phyloP scores from a whole-genome alignment of 257 asterid genomes.

The Primulina huaijiensis region DNA sequence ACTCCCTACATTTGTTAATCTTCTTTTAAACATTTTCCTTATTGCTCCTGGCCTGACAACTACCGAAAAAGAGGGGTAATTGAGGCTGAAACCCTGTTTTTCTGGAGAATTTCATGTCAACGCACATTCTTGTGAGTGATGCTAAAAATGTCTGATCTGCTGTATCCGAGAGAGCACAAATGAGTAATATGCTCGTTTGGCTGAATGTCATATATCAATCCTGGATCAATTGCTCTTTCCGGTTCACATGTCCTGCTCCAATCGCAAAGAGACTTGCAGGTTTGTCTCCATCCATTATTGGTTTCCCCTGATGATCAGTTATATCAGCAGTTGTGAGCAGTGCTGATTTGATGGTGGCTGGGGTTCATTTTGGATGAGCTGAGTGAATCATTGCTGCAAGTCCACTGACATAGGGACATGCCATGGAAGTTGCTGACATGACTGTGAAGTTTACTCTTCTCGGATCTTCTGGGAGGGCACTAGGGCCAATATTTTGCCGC shows the following conservation, averaged over 20 bases:
- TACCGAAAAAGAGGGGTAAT: conserved; percentile 74
- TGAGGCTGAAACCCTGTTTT: conserved; percentile 78
- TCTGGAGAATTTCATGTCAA: conserved; percentile 52
- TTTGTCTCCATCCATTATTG: conserved; percentile 67
- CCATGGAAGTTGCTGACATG: conserved; percentile 97
- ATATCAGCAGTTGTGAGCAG: conserved; percentile 86
- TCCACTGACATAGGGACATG: conserved; percentile 89
- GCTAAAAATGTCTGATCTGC: conserved; percentile 58
- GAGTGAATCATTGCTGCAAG: conserved; percentile 71
- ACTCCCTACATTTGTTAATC: conserved; percentile 64
- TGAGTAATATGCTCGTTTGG: conserved; percentile 66
- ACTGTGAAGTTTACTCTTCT: conserved; percentile 87
- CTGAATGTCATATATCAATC: conserved; percentile 65
- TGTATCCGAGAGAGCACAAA: conserved; percentile 65
- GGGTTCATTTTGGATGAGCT: conserved; percentile 74
- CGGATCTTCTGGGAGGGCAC: conserved; percentile 78
- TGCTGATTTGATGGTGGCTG: conserved; percentile 78
- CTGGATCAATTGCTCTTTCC: conserved; percentile 66
- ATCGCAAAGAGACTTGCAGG: conserved; percentile 69
- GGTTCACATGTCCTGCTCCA: conserved; percentile 89
- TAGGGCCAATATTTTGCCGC: conserved; percentile 89
- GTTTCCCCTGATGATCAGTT: conserved; percentile 56
- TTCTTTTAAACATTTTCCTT: conserved; percentile 50
- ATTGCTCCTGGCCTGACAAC: conserved; percentile 50
- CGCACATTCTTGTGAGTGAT: conserved; percentile 81